Conservation (phyloP, 495 filamentous ascomycete species). For the Hypoxylon cercidicola region DNA sequence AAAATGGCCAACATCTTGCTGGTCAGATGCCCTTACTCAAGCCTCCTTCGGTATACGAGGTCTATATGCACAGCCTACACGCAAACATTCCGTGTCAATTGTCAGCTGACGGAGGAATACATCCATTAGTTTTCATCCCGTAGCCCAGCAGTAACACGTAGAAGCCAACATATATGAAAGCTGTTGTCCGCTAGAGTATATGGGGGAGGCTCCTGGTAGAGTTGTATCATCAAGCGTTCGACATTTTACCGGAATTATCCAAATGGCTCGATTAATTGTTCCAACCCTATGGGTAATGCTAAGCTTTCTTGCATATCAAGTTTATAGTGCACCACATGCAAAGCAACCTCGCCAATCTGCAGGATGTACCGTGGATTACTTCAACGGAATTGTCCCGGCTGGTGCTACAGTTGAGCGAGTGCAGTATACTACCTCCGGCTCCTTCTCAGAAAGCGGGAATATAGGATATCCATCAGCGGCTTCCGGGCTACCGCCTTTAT, state of each 20-base stretch:
- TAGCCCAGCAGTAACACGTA: too few relatives aligned
- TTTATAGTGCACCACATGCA: slow-evolving; percentile 24
- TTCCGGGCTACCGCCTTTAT: slow-evolving; percentile 56
- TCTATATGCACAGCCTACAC: too few relatives aligned
- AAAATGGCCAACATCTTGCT: not conserved
- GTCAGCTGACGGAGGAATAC: slow-evolving; percentile 18
- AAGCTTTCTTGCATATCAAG: slow-evolving; percentile 28
- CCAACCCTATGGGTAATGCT: slow-evolving; percentile 17
- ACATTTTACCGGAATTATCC: slow-evolving; percentile 31
- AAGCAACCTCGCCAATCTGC: slow-evolving; percentile 36
- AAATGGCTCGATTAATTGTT: slow-evolving; percentile 22
- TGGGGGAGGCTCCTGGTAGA: slow-evolving; percentile 5
- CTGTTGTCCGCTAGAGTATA: slow-evolving; percentile 6
- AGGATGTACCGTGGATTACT: slow-evolving; percentile 35
- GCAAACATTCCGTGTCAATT: not conserved
- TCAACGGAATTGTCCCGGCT: slow-evolving; percentile 29
- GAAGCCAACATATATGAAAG: slow-evolving; percentile 11
- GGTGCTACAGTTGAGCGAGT: slow-evolving; percentile 34
- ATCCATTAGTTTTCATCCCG: not conserved
- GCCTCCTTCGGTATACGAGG: too few relatives aligned
- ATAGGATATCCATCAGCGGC: slow-evolving; percentile 55
- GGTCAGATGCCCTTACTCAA: not conserved
- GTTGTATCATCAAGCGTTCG: not conserved
- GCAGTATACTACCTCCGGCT: slow-evolving; percentile 41
- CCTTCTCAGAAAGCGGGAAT: slow-evolving; percentile 44